These are phyloP conservation scores for Fusarium pseudocircinatum DNA, from an alignment of 2,329 filamentous ascomycete species.

Conservation along the genomic window DNA sequence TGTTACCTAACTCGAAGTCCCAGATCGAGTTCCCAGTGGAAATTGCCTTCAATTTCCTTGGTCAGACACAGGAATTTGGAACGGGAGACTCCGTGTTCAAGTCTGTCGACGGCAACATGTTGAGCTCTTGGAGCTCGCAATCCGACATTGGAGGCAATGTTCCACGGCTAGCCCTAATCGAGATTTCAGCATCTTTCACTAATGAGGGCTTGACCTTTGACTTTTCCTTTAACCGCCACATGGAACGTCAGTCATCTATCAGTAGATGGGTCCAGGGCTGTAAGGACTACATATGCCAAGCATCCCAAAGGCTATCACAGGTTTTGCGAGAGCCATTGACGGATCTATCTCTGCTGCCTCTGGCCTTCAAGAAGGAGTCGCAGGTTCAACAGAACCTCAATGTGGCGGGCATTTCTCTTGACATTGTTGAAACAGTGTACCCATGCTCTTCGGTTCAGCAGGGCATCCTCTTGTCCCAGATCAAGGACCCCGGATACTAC, in stretches of 20 bases:
- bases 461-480: slow-evolving; percentile 35
- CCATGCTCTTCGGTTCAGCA: slow-evolving; percentile 38
- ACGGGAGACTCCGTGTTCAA: slow-evolving; percentile 9
- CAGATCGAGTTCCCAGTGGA: slow-evolving; percentile 14
- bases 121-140: slow-evolving; percentile 4
- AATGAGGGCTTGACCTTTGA: background rate
- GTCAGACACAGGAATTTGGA: slow-evolving; percentile 6
- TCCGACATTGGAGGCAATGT: slow-evolving; percentile 18
- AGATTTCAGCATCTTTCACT: slow-evolving; percentile 22
- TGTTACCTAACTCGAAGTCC: background rate
- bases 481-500: slow-evolving; percentile 27
- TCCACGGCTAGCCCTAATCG: slow-evolving; percentile 28
- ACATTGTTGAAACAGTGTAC: slow-evolving; percentile 22
- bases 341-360: slow-evolving; percentile 17
- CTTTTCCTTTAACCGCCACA: slow-evolving; percentile 20
- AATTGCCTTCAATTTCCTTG: slow-evolving; percentile 36
- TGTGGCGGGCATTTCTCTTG: background rate
- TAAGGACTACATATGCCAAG: background rate
- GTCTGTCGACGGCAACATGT: background rate
- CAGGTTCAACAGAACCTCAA: background rate
- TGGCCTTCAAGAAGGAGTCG: background rate
- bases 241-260: background rate
- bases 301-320: background rate
- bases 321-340: background rate
- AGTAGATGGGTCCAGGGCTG: background rate